Base-by-base conservation (phyloP, 163 green algal species). In the Scenedesmus sp. region DNA sequence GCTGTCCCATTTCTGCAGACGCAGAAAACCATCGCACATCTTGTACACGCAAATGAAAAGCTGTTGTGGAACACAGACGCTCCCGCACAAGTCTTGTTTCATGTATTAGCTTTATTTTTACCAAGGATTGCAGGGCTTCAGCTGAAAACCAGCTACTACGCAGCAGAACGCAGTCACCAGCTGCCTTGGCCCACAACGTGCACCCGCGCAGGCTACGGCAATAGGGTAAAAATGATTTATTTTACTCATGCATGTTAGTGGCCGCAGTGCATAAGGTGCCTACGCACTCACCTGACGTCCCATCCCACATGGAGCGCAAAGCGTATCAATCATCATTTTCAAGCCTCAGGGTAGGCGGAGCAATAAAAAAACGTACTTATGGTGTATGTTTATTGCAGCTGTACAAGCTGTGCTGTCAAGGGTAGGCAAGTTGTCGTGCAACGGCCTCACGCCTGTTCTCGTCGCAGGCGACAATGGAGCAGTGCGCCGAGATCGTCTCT, bases 391-490 rank as follows among this genome's bases (percentile, higher is more conserved):
- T 24, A 2, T 35, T 26, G 76, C 7, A 33, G 61, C 26, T n/a
- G 44, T 68, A 22, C 44, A 1, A 42, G 44, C 22, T 65, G 70
- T 81, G 33, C 33, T 44, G 70, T 18, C 33, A 46, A 43, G 70
- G 30, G 16, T 18, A 81, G 16, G 35, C 18, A 16, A 4, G 44
- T 80, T 79, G 37, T 80, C 35, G 15, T 61, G 40, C 51, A 82
- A 44, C 73, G 73, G 35, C 73, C 35, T 46, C 35, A 46, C 18
- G 20, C 22, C 26, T 18, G 9, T n/a, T 33, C 35, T 59, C 13
- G 40, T 22, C 53, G 24, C 86, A 91, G 87, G 87, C 59, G 22
- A 91, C 79, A 10, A 87, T 91, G 78, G 87, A 91, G 79, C 37
- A 40, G 16, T 91, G 87, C 87, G 49, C 87, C 18, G 76, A 87